Base-by-base conservation (phyloP, 2,329 filamentous ascomycete species). In the Xylariaceae sp. region DNA sequence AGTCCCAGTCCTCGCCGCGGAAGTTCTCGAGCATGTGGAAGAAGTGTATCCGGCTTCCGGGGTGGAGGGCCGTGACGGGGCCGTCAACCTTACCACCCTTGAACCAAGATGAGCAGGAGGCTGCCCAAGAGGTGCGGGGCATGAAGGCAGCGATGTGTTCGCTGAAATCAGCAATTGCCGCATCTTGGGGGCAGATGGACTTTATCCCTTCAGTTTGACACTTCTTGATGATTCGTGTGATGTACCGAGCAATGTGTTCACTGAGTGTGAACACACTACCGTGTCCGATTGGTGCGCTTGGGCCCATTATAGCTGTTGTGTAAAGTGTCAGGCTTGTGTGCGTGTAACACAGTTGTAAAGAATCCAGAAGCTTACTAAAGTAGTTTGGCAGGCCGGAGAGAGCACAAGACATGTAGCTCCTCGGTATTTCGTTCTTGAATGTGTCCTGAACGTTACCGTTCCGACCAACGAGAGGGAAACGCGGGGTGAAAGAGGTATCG, bases 371-470 rank as follows among this genome's bases (percentile, higher is more conserved):
- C 73, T 63, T 54, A 77, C 74, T 77, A 52, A 82, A 78, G 59
- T 80, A 81, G 57, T 81, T 81, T 1, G 78, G 77, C 50, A 80
- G 68, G 1, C 71, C 72, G 1, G 74, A 62, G 2, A 78, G 69
- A n/a, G 74, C 75, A 45, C 76, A 72, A 3, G 77, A 80, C 64
- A 82, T 74, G 62, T 81, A 82, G 0, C 75, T 72, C 53, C 71
- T 71, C 1, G 77, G 76, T 2, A 64, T 64, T 39, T 70, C 66
- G 6, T 65, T 53, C 39, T 57, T 59, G 75, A 78, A 79, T 14
- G 60, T 66, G 35, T 79, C 72, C 52, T 76, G 75, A 31, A 82
- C 67, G 52, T 80, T 75, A 15, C 75, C 76, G n/a, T 68, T 58
- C 18, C 72, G 67, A 10, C 75, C 76, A 6, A 75, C 61, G 15